A percentile compares a stretch with the other conserved stretches of the same genome.
Conservation (phyloP, 164 flowering plant species). For the Malania oleifera region DNA sequence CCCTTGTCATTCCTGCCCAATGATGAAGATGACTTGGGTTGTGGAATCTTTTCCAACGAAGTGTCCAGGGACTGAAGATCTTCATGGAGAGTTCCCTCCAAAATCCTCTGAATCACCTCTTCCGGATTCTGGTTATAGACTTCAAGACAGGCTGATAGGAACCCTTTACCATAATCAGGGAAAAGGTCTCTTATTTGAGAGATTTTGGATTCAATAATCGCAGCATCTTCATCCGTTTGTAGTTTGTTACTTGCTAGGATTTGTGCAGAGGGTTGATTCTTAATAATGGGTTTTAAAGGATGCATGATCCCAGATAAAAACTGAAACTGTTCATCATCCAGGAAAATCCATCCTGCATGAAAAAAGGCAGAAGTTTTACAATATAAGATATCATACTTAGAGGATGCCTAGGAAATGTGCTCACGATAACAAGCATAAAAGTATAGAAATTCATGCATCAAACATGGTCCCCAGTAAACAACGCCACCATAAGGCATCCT, state of each 20-base stretch:
- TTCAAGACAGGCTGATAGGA: conserved; percentile 80
- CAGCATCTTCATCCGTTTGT: conserved; percentile 66
- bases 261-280: conserved; percentile 18
- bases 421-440: too few species aligned
- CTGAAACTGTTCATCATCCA: conserved; percentile 71
- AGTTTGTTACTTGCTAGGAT: conserved; percentile 14
- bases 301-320: conserved; percentile 41
- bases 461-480: too few species aligned
- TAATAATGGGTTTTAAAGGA: conserved; percentile 15
- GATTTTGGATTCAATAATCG: conserved; percentile 76
- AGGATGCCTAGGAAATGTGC: too few species aligned
- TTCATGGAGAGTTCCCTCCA: conserved; percentile 83
- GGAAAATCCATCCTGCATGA: conserved; percentile 71
- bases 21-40: conserved; percentile 37
- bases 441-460: too few species aligned
- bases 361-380: background rate
- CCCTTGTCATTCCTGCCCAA: conserved; percentile 63
- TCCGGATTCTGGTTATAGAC: conserved; percentile 84
- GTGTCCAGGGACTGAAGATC: conserved; percentile 68
- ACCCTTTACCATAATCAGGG: conserved; percentile 90
- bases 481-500: too few species aligned
- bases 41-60: conserved; percentile 48
- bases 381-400: too few species aligned
- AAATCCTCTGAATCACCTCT: conserved; percentile 91
- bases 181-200: conserved; percentile 92